Percentiles rank a stretch among this genome's conserved stretches.
phyloP scores from a whole-genome alignment of 2,329 filamentous ascomycete species.

The Stagonosporopsis cucurbitacearum region DNA sequence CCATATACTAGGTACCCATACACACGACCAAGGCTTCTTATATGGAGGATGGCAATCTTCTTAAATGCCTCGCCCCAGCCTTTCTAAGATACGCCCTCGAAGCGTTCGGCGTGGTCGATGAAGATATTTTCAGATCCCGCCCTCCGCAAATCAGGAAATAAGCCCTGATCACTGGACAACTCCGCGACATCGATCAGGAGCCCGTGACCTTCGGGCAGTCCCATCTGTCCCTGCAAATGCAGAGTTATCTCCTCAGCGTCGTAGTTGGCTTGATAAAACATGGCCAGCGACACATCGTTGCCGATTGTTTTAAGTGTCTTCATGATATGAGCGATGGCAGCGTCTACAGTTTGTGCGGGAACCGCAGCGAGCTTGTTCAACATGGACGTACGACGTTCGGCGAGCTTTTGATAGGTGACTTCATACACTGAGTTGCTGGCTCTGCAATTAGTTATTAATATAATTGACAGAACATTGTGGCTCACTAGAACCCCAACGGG shows the following conservation, averaged over 20 bases:
- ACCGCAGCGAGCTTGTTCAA: slow-evolving; percentile 33
- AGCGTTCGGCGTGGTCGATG: slow-evolving; percentile 33
- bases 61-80: slow-evolving; percentile 29
- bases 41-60: slow-evolving; percentile 32
- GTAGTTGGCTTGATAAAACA: slow-evolving; percentile 28
- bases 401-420: slow-evolving; percentile 30
- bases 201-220: slow-evolving; percentile 30
- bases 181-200: slow-evolving; percentile 25
- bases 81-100: slow-evolving; percentile 28
- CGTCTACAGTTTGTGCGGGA: slow-evolving; percentile 16
- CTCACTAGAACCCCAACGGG: slow-evolving; percentile 32
- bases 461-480: too few species aligned
- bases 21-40: slow-evolving; percentile 18
- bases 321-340: slow-evolving; percentile 26
- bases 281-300: slow-evolving; percentile 32
- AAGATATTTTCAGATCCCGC: slow-evolving; percentile 16
- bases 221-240: slow-evolving; percentile 30
- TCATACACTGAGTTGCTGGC: slow-evolving; percentile 32
- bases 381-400: slow-evolving; percentile 33
- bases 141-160: slow-evolving; percentile 28
- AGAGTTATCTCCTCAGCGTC: slow-evolving; percentile 10
- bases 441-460: not conserved
- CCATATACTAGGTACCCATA: slow-evolving; percentile 38
- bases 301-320: slow-evolving; percentile 26
- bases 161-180: slow-evolving; percentile 21